Evolutionary conservation across 202 grass and related monocot genomes (phyloP).

Genomic region (Setaria italica): DNA sequence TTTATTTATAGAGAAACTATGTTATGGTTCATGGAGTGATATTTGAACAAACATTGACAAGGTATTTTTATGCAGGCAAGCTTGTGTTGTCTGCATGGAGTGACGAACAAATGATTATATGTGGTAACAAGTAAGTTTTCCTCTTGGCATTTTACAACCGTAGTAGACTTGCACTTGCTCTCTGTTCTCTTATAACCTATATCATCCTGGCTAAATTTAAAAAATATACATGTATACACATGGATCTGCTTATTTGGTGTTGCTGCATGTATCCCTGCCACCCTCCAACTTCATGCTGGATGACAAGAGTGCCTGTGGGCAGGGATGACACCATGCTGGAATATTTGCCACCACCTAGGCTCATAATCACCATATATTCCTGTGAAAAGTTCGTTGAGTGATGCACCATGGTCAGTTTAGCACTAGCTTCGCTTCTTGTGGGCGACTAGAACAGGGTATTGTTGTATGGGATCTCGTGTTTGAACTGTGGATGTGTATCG

Average conservation of each 20-base stretch:
- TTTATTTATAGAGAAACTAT: neutral
- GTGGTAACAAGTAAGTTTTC: slow-evolving; percentile 22
- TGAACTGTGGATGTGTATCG: slow-evolving; percentile 6
- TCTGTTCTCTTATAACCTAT: slow-evolving; percentile 19
- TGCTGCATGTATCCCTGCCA: neutral
- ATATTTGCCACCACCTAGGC: neutral
- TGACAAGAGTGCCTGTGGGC: neutral
- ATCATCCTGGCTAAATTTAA: neutral
- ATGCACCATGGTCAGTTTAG: neutral
- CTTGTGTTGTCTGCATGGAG: neutral
- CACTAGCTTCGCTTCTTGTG: neutral
- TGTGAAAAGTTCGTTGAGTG: neutral
- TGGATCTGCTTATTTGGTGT: neutral
- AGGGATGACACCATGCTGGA: neutral
- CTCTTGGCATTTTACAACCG: neutral
- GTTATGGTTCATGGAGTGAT: neutral
- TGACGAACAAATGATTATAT: neutral
- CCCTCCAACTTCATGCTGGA: neutral
- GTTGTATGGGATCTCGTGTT: neutral
- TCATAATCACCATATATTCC: neutral
- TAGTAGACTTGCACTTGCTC: neutral
- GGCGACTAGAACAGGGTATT: neutral
- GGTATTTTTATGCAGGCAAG: slow-evolving; percentile 1
- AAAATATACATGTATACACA: neutral
- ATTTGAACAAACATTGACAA: slow-evolving; percentile 14